Base-by-base conservation (phyloP, 169 alveolate species). In the Babesia divergens region DNA sequence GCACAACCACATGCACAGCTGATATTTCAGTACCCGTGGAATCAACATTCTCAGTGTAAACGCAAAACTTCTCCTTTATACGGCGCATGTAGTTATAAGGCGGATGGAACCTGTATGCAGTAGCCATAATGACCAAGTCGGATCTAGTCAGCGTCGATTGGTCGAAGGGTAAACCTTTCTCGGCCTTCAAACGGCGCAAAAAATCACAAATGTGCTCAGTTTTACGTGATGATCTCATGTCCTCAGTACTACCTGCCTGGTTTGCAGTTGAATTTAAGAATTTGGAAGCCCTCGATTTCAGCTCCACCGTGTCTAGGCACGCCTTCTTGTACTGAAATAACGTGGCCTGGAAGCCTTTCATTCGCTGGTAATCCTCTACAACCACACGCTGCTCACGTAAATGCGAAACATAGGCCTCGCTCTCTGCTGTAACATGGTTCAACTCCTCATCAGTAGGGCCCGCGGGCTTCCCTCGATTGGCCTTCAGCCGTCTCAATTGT, bases 61-160 rank as follows among this genome's bases (percentile, higher is more conserved):
- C 80, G 59, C 29, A 44, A 46, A 76, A 76, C 38, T 42, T 50
- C 55, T 66, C 71, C 37, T 66, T 76, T 8, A 76, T 43, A 26
- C 75, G 74, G 54, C 49, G 68, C 29, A 76, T 13, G 31, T 64
- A 76, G 51, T 49, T 76, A 26, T 58, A 66, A 9, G 85, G 85
- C 3, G 70, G 81, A 7, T 64, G 80, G 58, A 76, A 76, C n/a
- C 82, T 42, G 42, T 76, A 13, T 8, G 79, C 65, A 34, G 66
- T 66, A 22, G 62, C 80, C 65, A 43, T 58, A 5, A 76, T 29
- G 16, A 34, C 66, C 53, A 66, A 42, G 18, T 79, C 76, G 11
- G 42, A 28, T 32, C 49, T 58, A 28, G 65, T 62, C 14, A 79
- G 26, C 18, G 43, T 72, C 18, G 62, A 56, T 16, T 3, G 69